phyloP scores from a whole-genome alignment of 305 asterid species.

The Petunia hybrid region DNA sequence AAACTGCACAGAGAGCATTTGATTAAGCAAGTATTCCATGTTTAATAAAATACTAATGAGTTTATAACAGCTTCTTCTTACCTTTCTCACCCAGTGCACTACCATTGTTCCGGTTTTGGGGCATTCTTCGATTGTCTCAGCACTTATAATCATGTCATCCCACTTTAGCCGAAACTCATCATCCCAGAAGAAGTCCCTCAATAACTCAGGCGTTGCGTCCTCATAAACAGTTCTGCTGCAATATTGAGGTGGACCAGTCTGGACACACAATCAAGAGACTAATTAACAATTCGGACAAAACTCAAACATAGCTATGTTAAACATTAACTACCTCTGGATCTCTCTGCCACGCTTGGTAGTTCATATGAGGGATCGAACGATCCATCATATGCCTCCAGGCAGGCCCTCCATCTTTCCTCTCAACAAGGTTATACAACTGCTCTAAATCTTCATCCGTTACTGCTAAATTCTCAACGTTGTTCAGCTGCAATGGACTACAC shows the following conservation, averaged over 20 bases:
- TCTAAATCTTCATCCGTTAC: constrained; percentile 66
- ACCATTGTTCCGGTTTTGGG: constrained; percentile 79
- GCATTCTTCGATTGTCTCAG: constrained; percentile 73
- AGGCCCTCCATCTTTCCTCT: constrained; percentile 86
- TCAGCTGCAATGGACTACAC: constrained; percentile 52
- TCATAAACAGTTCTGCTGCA: constrained; percentile 93
- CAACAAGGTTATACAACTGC: constrained; percentile 74
- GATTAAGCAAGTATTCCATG: not conserved
- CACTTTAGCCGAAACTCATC: constrained; percentile 89
- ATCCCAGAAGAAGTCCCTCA: constrained; percentile 95
- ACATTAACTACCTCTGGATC: constrained; percentile 67
- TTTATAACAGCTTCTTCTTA: constrained; percentile 35
- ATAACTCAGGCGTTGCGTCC: constrained; percentile 85
- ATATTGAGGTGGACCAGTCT: constrained; percentile 91
- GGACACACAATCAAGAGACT: constrained; percentile 24
- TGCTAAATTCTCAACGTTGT: constrained; percentile 45
- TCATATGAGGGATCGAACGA: constrained; percentile 70
- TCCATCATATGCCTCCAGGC: constrained; percentile 94
- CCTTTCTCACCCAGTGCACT: constrained; percentile 93
- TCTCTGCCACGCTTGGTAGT: constrained; percentile 93
- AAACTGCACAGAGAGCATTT: constrained; percentile 57
- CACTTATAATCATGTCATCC: constrained; percentile 85
- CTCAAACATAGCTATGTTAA: too few relatives aligned
- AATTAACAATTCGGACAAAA: too few relatives aligned
- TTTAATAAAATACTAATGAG: not conserved